phyloP scores from a whole-genome alignment of 352 stramenopile species.

The Globisporangium carolinianum region DNA sequence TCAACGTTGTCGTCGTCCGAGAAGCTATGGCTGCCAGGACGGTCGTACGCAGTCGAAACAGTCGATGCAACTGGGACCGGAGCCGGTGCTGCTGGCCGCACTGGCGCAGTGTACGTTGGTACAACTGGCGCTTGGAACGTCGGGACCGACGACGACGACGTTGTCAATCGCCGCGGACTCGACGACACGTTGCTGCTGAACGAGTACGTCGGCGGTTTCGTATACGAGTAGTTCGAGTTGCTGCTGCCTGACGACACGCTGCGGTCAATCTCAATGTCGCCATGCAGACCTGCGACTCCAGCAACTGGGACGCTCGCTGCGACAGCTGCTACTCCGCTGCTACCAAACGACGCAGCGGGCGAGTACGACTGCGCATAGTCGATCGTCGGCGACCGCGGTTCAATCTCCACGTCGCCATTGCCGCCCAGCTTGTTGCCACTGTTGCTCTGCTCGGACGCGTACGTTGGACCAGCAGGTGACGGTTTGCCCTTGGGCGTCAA shows the following conservation, averaged over 20 bases:
- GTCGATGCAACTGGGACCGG: conserved; percentile 8
- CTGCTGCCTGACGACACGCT: conserved; percentile 10
- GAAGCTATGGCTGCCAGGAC: conserved; percentile 14
- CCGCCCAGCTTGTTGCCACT: not conserved
- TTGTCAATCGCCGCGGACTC: conserved; percentile 12
- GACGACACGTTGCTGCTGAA: conserved; percentile 18
- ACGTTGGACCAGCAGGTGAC: conserved; percentile 22
- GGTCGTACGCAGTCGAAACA: conserved; percentile 14
- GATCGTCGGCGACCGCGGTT: conserved; percentile 35
- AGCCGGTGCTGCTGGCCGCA: conserved; percentile 11
- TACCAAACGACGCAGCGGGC: conserved; percentile 17
- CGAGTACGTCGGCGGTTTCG: conserved; percentile 11
- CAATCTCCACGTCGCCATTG: conserved; percentile 5
- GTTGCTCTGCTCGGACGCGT: conserved; percentile 21
- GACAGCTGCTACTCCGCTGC: not conserved
- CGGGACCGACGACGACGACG: not conserved
- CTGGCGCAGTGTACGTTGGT: conserved; percentile 13
- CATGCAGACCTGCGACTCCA: too few relatives aligned
- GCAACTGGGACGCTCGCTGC: not conserved
- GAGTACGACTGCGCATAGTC: conserved; percentile 48
- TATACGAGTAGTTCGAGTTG: conserved; percentile 4
- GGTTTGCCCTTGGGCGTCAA: conserved; percentile 47
- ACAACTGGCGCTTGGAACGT: conserved; percentile 22
- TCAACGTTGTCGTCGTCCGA: conserved; percentile 21
- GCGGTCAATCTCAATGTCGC: not conserved